phyloP scores from a whole-genome alignment of 306 rosid species.

The Acacia acuminata region DNA sequence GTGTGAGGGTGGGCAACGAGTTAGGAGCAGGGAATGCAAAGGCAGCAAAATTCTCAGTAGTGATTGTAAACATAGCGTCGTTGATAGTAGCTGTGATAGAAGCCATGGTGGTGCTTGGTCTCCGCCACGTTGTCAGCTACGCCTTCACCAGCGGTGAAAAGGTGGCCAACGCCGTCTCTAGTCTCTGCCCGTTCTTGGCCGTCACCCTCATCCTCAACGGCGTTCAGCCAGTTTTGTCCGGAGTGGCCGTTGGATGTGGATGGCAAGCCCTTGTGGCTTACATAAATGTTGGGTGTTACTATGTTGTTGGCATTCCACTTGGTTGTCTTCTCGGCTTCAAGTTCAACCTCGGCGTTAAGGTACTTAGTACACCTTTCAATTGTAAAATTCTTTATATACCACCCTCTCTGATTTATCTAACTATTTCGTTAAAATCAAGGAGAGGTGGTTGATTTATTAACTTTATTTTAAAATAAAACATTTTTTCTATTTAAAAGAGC shows the following conservation, averaged over 20 bases:
- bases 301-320: conserved; percentile 59
- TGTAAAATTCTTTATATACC: too few relatives aligned
- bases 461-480: too few relatives aligned
- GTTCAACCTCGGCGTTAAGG: conserved; percentile 68
- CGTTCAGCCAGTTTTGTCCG: conserved; percentile 72
- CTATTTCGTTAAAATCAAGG: too few relatives aligned
- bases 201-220: conserved; percentile 71
- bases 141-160: conserved; percentile 60
- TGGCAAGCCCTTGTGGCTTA: conserved; percentile 82
- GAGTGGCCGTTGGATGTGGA: conserved; percentile 88
- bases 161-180: conserved; percentile 63
- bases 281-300: conserved; percentile 70
- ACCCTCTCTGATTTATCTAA: too few relatives aligned
- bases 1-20: conserved; percentile 38
- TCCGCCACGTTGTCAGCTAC: conserved; percentile 66
- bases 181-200: conserved; percentile 56
- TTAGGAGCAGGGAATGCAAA: conserved; percentile 71
- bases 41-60: conserved; percentile 63
- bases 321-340: conserved; percentile 70
- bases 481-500: too few relatives aligned
- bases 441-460: too few relatives aligned
- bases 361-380: not conserved
- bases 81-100: conserved; percentile 43
- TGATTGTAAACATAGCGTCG: conserved; percentile 45
- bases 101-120: conserved; percentile 47